Evolutionary conservation across 352 stramenopile species (phyloP), one percentile per base, ranked within the genome.

Genomic region (Phytophthora sp.): DNA sequence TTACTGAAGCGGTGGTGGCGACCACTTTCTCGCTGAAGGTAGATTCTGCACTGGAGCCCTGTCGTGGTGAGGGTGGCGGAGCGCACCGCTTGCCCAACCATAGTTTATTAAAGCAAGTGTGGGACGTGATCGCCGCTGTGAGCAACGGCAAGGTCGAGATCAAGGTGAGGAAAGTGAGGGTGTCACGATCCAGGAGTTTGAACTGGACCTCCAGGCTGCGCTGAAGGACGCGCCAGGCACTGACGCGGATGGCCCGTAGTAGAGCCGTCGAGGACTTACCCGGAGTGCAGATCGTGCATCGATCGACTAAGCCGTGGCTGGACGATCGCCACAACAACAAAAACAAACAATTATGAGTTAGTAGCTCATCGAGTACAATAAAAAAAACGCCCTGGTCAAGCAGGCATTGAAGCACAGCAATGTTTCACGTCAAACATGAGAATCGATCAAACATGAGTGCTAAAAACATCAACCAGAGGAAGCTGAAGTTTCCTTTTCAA

Each of bases 31-130:
- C 72, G 57, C 67, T 87, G 32, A 85, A 92, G 54, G 83, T 95
- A 20, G 80, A 90, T 50, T 81, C 85, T 38, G 65, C 69, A 10
- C 75, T 76, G 35, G 80, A 81, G 24, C 42, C 74, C 44, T 75
- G 63, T 12, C 76, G 71, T 30, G 69, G 79, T 28, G 63, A 71
- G 24, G 54, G 67, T 46, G 71, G 76, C 20, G 66, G 66, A n/a
- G 80, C 87, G 35, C 76, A 74, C 26, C 75, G 77, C 24, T 65
- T 90, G 44, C 84, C 84, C 17, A 91, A 93, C 63, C 86, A 95
- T 85, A 87, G 91, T 72, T 84, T 95, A 78, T 84, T 95, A 59
- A 89, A 92, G 66, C 73, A 91, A 61, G 68, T 95, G 32, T 93
- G 82, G 61, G 84, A 95, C 41, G 79, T 93, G 51, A 91, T 95